Evolutionary conservation across 1,284 basidiomycete species (phyloP).

Genomic region (Apiotrichum laibachii): DNA sequence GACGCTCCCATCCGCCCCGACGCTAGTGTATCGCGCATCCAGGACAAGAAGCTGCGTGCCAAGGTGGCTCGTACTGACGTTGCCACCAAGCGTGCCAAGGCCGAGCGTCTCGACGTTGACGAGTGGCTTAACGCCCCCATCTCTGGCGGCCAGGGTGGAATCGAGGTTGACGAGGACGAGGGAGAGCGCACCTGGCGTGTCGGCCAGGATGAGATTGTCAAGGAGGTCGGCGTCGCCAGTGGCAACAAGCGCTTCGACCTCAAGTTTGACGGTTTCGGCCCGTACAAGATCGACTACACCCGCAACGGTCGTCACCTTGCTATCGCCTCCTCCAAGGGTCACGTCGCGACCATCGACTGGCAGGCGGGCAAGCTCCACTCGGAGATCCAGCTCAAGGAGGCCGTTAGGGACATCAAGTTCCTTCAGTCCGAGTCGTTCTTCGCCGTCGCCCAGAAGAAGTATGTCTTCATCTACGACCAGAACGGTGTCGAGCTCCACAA

Average conservation of each 20-base stretch:
- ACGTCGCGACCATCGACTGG: constrained; percentile 96
- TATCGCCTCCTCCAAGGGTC: constrained; percentile 75
- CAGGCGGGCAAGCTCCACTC: constrained; percentile 80
- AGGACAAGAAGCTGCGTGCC: constrained; percentile 70
- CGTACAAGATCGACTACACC: constrained; percentile 75
- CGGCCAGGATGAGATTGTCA: constrained; percentile 72
- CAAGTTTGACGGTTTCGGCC: constrained; percentile 69
- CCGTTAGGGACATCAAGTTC: constrained; percentile 89
- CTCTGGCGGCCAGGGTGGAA: constrained; percentile 41
- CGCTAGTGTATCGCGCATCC: constrained; percentile 52
- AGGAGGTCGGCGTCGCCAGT: constrained; percentile 68
- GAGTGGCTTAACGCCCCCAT: constrained; percentile 46
- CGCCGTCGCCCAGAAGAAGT: constrained; percentile 95
- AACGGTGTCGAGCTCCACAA: constrained; percentile 88
- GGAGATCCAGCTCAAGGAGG: constrained; percentile 83
- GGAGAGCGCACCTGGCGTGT: constrained; percentile 84
- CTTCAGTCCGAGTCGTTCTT: constrained; percentile 89
- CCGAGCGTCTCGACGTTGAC: constrained; percentile 47
- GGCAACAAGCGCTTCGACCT: constrained; percentile 74
- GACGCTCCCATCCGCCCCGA: constrained; percentile 31
- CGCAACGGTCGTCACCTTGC: constrained; percentile 88
- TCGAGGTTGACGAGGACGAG: constrained; percentile 46
- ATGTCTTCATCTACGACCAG: constrained; percentile 93
- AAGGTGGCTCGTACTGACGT: constrained; percentile 63
- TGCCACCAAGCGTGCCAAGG: constrained; percentile 38